These are phyloP conservation scores for Bassia scoparia DNA, from an alignment of 148 eudicot genomes.

Conservation along the genomic window DNA sequence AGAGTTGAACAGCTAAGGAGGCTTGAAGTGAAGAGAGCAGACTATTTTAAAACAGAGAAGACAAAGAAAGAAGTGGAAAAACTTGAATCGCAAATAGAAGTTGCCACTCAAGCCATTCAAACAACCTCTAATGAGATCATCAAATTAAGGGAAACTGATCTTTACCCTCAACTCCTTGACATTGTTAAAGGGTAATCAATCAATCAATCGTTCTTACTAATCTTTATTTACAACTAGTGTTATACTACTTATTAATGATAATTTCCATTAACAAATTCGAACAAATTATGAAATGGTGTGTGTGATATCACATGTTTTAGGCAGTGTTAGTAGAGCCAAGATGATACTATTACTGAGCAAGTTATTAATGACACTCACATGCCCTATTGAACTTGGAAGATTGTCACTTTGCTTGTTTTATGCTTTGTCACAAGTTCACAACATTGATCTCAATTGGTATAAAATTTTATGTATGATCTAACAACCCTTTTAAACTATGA, in stretches of 20 bases:
- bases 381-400: slow-evolving; percentile 12
- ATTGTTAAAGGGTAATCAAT: slow-evolving; percentile 74
- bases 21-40: slow-evolving; percentile 75
- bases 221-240: not conserved
- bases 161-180: slow-evolving; percentile 88
- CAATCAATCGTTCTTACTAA: not conserved
- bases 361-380: slow-evolving; percentile 19
- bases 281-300: slow-evolving; percentile 1
- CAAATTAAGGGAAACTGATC: slow-evolving; percentile 80
- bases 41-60: slow-evolving; percentile 77
- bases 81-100: slow-evolving; percentile 67
- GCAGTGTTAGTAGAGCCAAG: slow-evolving; percentile 3
- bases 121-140: slow-evolving; percentile 79
- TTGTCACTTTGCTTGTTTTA: slow-evolving; percentile 14
- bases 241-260: too few relatives aligned
- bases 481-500: not conserved
- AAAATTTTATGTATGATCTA: not conserved
- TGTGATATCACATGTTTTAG: slow-evolving; percentile 25
- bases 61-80: slow-evolving; percentile 90
- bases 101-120: slow-evolving; percentile 79
- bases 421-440: not conserved
- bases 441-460: slow-evolving; percentile 9
- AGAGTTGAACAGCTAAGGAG: slow-evolving; percentile 63
- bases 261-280: not conserved
- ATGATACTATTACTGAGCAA: not conserved